phyloP scores from a whole-genome alignment of 257 asterid species.

The Petunia axillaris region DNA sequence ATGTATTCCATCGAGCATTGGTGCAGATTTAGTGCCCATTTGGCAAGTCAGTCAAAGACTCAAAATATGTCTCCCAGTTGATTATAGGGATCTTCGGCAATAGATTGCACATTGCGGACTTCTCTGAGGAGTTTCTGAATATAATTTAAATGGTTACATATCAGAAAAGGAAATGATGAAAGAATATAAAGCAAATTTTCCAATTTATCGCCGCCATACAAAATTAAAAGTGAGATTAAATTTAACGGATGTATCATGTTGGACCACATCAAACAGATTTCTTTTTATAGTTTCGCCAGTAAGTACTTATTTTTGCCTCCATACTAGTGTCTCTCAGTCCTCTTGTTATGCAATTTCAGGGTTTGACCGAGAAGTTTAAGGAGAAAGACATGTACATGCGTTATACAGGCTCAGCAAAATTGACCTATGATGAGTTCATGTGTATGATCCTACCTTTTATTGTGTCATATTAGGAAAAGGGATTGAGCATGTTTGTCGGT shows the following conservation, averaged over 20 bases:
- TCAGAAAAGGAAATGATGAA: background rate
- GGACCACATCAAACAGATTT: background rate
- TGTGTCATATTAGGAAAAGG: constrained; percentile 31
- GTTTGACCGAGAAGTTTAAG: constrained; percentile 88
- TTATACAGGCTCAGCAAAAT: constrained; percentile 77
- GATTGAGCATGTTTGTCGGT: background rate
- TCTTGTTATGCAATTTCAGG: constrained; percentile 47
- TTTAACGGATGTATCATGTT: background rate
- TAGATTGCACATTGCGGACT: background rate
- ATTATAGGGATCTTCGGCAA: background rate
- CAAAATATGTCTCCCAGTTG: background rate
- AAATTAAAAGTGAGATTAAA: background rate
- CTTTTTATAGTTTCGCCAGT: background rate
- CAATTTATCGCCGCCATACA: background rate
- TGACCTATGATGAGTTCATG: constrained; percentile 72
- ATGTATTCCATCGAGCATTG: background rate
- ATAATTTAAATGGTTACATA: background rate
- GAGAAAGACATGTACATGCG: constrained; percentile 62
- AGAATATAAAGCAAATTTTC: background rate
- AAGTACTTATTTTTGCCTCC: background rate
- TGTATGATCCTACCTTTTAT: constrained; percentile 78
- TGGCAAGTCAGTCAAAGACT: background rate
- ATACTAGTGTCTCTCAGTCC: background rate
- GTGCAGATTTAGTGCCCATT: background rate
- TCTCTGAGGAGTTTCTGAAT: background rate